phyloP scores from a whole-genome alignment of 768 basidiomycete genomes.

The Pseudohyphozyma bogoriensis region DNA sequence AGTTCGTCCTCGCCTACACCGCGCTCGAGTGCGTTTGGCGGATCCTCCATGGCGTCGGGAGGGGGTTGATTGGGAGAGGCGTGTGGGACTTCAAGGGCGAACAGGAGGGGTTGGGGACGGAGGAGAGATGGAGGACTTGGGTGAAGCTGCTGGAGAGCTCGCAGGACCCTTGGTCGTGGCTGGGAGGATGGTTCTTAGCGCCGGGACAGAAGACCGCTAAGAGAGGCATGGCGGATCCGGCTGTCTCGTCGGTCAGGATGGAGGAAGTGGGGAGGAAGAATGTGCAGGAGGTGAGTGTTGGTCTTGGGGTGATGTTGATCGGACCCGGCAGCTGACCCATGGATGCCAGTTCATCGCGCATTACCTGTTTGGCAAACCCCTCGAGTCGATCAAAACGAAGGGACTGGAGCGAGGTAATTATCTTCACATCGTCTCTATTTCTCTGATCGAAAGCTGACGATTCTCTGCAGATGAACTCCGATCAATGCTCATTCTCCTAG shows the following conservation, averaged over 20 bases:
- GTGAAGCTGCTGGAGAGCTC: slow-evolving; percentile 12
- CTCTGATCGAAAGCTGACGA: not conserved
- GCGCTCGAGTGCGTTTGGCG: slow-evolving; percentile 8
- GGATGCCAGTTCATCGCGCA: slow-evolving; percentile 6
- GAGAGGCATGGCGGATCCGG: slow-evolving; percentile 8
- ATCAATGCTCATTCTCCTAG: slow-evolving; percentile 23
- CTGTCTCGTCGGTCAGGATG: slow-evolving; percentile 2
- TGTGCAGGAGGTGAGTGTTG: slow-evolving; percentile 17
- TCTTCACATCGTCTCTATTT: not conserved
- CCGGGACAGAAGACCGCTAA: slow-evolving; percentile 2
- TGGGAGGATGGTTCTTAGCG: slow-evolving; percentile 10
- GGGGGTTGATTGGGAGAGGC: not conserved
- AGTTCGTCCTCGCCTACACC: not conserved
- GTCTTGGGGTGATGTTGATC: too few species aligned
- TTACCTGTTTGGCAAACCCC: slow-evolving; percentile 9
- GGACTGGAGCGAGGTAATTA: slow-evolving; percentile 12
- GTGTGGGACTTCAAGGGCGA: not conserved
- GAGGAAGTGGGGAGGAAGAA: slow-evolving; percentile 21
- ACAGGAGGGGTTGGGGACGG: not conserved
- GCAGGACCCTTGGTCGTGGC: slow-evolving; percentile 12
- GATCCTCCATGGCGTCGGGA: not conserved
- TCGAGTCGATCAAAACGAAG: not conserved
- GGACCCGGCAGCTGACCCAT: not conserved
- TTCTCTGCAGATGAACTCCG: slow-evolving; percentile 9
- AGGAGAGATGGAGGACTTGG: slow-evolving; percentile 23